Evolutionary conservation across 2,329 filamentous ascomycete genomes (phyloP), one percentile per base, ranked within the genome.

Genomic region (Fusarium gaditjirri): DNA sequence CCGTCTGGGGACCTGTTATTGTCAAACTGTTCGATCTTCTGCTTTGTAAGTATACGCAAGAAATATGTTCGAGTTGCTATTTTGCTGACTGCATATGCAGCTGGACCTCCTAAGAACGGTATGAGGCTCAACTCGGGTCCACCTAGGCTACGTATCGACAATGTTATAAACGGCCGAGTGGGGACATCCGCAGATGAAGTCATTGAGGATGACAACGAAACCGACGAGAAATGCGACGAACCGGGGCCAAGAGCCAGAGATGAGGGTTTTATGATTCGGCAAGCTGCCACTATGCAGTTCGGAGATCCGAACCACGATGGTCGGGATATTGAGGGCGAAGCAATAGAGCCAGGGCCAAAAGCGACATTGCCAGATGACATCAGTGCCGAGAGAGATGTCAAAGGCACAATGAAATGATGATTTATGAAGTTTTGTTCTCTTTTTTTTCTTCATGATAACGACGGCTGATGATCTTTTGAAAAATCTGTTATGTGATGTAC

Each of bases 1-100:
- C 81, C 0, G 80, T 82, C 9, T 83, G 81, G 81, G 81, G 81
- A 0, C 81, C 81, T 13, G 80, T 83, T 64, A 81, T 83, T 59
- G 80, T 83, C 44, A 82, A 83, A 58, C 59, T 82, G n/a, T 80
- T 83, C 63, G 79, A 82, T 41, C 75, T 83, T 6, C 74, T 81
- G 17, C 59, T 82, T n/a, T 81, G 81, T 81, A 73, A 78, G 81
- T 71, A 39, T 38, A 36, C 12, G 36, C n/a, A 25, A 33, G 42
- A 25, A 44, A 36, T 17, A 16, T 41, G 21, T 16, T 41, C 7
- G 7, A 21, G 19, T 36, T 50, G 12, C 21, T 44, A 41, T 29
- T 33, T 60, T 63, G 35, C 78, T 80, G 55, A 80, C 72, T 39
- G 5, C 23, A 50, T 31, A 49, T 44, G 42, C 56, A 82, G 81